phyloP scores from a whole-genome alignment of 306 rosid species.

The Quercus gilva region DNA sequence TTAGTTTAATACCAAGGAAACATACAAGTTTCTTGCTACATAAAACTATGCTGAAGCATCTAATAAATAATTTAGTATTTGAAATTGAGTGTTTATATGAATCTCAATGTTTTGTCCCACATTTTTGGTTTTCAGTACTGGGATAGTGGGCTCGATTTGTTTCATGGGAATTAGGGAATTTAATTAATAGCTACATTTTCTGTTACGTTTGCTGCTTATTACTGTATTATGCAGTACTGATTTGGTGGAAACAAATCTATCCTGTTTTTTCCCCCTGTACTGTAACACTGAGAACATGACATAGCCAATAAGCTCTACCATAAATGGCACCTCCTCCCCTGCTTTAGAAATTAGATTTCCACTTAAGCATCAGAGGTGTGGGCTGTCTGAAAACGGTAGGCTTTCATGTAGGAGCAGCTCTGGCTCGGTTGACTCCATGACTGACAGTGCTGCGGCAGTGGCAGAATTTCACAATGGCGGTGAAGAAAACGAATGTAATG shows the following conservation, averaged over 20 bases:
- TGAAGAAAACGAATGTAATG: conserved; percentile 44
- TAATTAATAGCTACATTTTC: not conserved
- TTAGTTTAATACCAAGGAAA: not conserved
- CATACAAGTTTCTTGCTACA: not conserved
- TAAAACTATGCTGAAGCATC: not conserved
- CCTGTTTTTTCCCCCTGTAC: not conserved
- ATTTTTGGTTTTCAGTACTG: not conserved
- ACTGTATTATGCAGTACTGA: not conserved
- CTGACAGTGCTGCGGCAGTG: conserved; percentile 21
- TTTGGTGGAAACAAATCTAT: not conserved
- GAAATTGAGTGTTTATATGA: not conserved
- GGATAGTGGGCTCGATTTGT: not conserved
- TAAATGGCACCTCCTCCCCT: not conserved
- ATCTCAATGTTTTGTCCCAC: not conserved
- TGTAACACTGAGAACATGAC: not conserved
- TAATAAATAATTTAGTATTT: not conserved
- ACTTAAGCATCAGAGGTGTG: too few relatives aligned
- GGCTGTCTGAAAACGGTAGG: too few relatives aligned
- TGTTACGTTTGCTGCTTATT: not conserved
- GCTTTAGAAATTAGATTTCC: too few relatives aligned
- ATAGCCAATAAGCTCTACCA: not conserved
- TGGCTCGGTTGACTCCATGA: conserved; percentile 37
- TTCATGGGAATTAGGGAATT: not conserved
- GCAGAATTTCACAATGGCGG: conserved; percentile 35
- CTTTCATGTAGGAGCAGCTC: too few relatives aligned